Evolutionary conservation across 768 basidiomycete species (phyloP).

Genomic region (Mycena floridula): DNA sequence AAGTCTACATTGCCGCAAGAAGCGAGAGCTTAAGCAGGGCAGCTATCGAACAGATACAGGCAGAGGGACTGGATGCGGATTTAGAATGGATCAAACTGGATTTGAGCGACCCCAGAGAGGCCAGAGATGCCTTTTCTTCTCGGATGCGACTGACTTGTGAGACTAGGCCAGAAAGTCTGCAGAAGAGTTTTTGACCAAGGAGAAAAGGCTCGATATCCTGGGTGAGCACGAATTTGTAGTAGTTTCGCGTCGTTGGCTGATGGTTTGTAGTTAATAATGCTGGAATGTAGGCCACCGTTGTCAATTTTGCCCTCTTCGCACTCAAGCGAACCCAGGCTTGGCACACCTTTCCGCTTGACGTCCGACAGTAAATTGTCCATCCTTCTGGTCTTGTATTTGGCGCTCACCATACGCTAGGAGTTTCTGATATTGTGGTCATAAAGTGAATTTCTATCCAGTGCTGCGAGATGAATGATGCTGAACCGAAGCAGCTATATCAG

Average conservation of each 20-base stretch:
- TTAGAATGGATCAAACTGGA: constrained; percentile 48
- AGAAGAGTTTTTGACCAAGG: constrained; percentile 40
- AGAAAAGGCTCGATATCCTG: constrained; percentile 49
- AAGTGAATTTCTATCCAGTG: constrained; percentile 28
- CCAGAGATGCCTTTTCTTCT: too few relatives aligned
- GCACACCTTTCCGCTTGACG: not conserved
- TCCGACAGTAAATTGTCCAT: not conserved
- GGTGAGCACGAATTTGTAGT: constrained; percentile 28
- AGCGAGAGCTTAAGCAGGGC: constrained; percentile 36
- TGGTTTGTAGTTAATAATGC: constrained; percentile 48
- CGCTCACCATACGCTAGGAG: constrained; percentile 26
- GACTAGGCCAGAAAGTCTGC: constrained; percentile 43
- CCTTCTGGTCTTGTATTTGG: too few relatives aligned
- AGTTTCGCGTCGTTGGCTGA: too few relatives aligned
- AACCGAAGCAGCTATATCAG: constrained; percentile 32
- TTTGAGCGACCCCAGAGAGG: constrained; percentile 39
- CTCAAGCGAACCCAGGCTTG: not conserved
- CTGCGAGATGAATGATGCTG: not conserved
- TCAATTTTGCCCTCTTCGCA: not conserved
- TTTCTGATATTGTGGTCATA: constrained; percentile 31
- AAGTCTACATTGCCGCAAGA: constrained; percentile 53
- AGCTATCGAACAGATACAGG: constrained; percentile 40
- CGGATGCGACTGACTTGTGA: too few relatives aligned
- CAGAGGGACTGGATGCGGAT: constrained; percentile 40
- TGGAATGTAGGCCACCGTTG: constrained; percentile 26